These are phyloP conservation scores for Hypoxylon lenormandii DNA, from an alignment of 495 filamentous ascomycete genomes.

Conservation along the genomic window DNA sequence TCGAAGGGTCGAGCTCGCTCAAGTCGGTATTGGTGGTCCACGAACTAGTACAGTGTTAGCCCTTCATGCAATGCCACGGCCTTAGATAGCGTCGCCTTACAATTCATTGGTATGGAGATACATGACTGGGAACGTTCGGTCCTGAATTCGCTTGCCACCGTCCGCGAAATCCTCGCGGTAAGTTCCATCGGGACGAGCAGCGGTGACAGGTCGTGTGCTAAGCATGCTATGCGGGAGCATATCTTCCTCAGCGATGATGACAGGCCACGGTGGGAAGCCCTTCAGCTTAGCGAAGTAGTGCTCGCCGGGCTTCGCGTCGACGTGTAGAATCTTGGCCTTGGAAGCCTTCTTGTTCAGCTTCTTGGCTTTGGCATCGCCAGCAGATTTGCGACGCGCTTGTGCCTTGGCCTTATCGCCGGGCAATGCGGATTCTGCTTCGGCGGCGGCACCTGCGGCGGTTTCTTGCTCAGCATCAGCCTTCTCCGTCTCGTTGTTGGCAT, in stretches of 20 bases:
- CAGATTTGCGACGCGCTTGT: conserved; percentile 72
- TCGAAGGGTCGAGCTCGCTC: conserved; percentile 75
- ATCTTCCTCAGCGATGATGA: conserved; percentile 88
- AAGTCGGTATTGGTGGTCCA: conserved; percentile 87
- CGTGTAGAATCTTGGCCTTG: conserved; percentile 73
- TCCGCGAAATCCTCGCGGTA: conserved; percentile 86
- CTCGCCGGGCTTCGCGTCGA: conserved; percentile 84
- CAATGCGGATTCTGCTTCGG: conserved; percentile 39
- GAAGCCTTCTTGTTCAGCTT: conserved; percentile 88
- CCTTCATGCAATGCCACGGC: conserved; percentile 26
- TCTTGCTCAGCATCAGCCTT: conserved; percentile 40
- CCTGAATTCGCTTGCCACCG: conserved; percentile 80
- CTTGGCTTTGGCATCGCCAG: conserved; percentile 76
- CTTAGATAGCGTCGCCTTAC: conserved; percentile 66
- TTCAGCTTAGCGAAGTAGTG: conserved; percentile 88
- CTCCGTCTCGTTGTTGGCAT: conserved; percentile 46
- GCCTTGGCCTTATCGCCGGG: conserved; percentile 55
- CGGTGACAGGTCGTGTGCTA: conserved; percentile 80
- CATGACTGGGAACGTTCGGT: conserved; percentile 92
- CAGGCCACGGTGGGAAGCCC: conserved; percentile 90
- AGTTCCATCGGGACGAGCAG: conserved; percentile 79
- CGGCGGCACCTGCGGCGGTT: conserved; percentile 24
- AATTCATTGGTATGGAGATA: conserved; percentile 94
- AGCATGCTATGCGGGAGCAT: conserved; percentile 83
- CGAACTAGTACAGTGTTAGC: conserved; percentile 65